Evolutionary conservation across 441 rosid species (phyloP).

Genomic region (Populus hybrid): DNA sequence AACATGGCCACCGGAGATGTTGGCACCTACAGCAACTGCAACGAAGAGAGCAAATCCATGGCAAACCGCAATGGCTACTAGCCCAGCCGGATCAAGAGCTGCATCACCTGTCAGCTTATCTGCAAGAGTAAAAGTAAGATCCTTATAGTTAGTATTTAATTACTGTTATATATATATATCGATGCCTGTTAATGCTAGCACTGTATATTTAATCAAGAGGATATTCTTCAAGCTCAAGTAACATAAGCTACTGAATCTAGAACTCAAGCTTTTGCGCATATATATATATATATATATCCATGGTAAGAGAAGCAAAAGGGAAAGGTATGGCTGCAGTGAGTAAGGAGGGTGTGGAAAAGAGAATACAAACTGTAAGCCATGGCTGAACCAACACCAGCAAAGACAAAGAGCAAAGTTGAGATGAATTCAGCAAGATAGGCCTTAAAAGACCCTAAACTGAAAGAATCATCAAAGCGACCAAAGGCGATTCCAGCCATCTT

Average conservation of each 20-base stretch:
- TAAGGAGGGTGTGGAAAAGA: neutral
- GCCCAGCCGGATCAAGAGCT: constrained; percentile 82
- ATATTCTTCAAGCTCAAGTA: no score
- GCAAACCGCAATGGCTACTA: constrained; percentile 77
- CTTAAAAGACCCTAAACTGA: constrained; percentile 67
- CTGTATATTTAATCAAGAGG: no score
- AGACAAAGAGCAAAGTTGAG: constrained; percentile 90
- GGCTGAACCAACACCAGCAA: constrained; percentile 94
- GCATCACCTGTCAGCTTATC: constrained; percentile 75
- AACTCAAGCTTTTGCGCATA: no score
- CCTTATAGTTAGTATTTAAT: neutral
- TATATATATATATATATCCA: no score
- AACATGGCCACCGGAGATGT: constrained; percentile 94
- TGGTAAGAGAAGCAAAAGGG: no score
- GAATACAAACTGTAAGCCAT: constrained; percentile 63
- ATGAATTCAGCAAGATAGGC: constrained; percentile 90
- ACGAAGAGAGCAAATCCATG: constrained; percentile 93
- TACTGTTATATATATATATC: no score
- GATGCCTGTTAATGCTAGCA: no score
- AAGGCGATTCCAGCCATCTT: constrained; percentile 66
- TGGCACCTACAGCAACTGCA: constrained; percentile 77
- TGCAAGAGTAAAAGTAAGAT: constrained; percentile 10
- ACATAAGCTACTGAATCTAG: no score
- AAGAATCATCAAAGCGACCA: constrained; percentile 79
- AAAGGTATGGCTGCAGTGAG: no score